A percentile compares a stretch with the other conserved stretches of the same genome.
Evolutionary conservation across 345 rosid species (phyloP).

Genomic region (Diplotaxis tenuifolia): DNA sequence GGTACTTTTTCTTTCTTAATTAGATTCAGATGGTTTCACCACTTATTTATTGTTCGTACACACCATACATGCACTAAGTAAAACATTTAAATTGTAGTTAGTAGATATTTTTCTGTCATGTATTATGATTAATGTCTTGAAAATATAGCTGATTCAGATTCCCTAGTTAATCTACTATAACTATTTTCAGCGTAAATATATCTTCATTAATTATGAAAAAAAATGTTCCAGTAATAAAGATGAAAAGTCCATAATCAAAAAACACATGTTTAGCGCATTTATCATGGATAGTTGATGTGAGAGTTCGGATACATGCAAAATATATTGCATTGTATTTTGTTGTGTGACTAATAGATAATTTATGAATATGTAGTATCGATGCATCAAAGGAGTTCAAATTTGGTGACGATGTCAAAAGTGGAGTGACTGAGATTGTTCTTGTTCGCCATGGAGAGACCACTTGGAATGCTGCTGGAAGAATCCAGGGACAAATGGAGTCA

Average conservation of each 20-base stretch:
- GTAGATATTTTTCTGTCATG: background rate
- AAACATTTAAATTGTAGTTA: background rate
- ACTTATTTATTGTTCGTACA: background rate
- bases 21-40: background rate
- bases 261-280: background rate
- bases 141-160: background rate
- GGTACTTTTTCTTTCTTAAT: conserved; percentile 2
- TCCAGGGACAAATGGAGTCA: conserved; percentile 40
- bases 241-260: background rate
- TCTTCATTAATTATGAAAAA: too few species aligned
- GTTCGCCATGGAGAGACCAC: conserved; percentile 45
- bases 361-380: conserved; percentile 19
- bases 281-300: conserved; percentile 2
- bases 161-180: background rate
- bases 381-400: conserved; percentile 28
- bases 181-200: background rate
- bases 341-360: background rate
- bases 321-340: background rate
- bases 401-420: conserved; percentile 25
- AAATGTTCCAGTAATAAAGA: background rate
- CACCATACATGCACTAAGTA: background rate
- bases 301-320: background rate
- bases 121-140: background rate
- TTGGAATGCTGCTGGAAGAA: conserved; percentile 44
- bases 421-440: conserved; percentile 40